These are phyloP conservation scores for Penstemon davidsonii DNA, from an alignment of 257 asterid species.

Conservation along the genomic window DNA sequence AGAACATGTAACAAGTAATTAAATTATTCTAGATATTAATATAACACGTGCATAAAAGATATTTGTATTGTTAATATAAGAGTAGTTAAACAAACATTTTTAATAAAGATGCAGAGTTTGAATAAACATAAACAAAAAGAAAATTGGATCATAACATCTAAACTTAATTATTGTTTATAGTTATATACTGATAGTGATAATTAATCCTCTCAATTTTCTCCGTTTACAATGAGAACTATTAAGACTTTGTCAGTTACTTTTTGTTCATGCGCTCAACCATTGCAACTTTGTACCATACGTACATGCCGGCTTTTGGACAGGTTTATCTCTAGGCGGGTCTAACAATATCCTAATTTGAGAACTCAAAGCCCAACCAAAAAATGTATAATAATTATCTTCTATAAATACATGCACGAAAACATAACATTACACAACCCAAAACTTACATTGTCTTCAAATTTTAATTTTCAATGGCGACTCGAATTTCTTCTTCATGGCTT, in stretches of 20 bases:
- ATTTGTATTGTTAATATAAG: too few relatives aligned
- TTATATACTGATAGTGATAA: too few relatives aligned
- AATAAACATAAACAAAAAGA: too few relatives aligned
- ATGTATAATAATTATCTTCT: slow-evolving; percentile 3
- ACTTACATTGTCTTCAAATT: neutral
- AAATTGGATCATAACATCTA: too few relatives aligned
- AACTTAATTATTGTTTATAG: too few relatives aligned
- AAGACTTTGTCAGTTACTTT: neutral
- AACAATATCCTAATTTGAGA: slow-evolving; percentile 30
- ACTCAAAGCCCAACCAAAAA: neutral
- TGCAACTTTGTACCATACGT: neutral
- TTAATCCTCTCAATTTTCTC: neutral
- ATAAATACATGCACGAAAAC: slow-evolving; percentile 30
- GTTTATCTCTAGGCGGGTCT: slow-evolving; percentile 31
- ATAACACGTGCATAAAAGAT: too few relatives aligned
- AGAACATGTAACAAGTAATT: too few relatives aligned
- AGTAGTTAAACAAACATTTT: too few relatives aligned
- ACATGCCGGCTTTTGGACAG: slow-evolving; percentile 34
- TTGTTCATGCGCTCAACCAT: neutral
- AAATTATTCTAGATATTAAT: too few relatives aligned
- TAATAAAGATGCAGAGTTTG: too few relatives aligned
- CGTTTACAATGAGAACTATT: neutral
- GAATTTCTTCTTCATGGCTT: slow-evolving; percentile 27
- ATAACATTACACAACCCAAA: neutral
- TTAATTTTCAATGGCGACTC: slow-evolving; percentile 20